Conservation (phyloP, 106 monocot species). For the Dendrobium nobile region DNA sequence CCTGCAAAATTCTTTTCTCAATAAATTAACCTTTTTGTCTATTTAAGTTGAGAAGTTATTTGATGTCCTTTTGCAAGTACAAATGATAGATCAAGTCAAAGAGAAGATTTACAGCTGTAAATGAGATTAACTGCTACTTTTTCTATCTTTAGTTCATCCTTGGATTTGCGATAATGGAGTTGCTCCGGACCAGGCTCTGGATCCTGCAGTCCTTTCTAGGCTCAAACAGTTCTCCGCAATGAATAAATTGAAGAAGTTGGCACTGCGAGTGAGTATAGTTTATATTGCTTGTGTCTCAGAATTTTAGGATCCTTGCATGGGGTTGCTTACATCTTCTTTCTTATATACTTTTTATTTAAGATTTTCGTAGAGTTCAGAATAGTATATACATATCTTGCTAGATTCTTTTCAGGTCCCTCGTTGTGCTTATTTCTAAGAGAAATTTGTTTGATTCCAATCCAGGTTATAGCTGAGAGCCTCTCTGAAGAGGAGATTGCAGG, state of each 20-base stretch:
- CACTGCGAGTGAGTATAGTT: conserved; percentile 30
- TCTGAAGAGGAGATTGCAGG: conserved; percentile 37
- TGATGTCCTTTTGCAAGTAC: too few relatives aligned
- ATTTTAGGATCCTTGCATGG: background rate
- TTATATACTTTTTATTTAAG: background rate
- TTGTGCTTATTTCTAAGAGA: background rate
- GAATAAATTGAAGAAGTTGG: conserved; percentile 60
- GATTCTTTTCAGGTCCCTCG: too few relatives aligned
- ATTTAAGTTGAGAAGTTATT: too few relatives aligned
- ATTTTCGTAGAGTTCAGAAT: background rate
- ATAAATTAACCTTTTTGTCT: too few relatives aligned
- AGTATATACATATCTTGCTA: too few relatives aligned
- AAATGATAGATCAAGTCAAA: too few relatives aligned
- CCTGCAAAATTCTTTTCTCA: too few relatives aligned
- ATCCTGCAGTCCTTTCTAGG: conserved; percentile 48
- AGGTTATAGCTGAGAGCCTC: conserved; percentile 35
- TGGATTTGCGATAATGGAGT: conserved; percentile 59
- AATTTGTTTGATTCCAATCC: background rate
- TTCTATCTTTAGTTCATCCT: conserved; percentile 34
- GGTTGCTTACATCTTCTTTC: background rate
- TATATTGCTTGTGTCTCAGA: background rate
- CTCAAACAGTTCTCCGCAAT: conserved; percentile 48
- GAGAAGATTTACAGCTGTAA: too few relatives aligned
- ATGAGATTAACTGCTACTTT: background rate
- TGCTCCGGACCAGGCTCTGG: conserved; percentile 44